Conservation (phyloP, 371 early-diverging fungal species). For the Paraphysoderma sedebokerense region DNA sequence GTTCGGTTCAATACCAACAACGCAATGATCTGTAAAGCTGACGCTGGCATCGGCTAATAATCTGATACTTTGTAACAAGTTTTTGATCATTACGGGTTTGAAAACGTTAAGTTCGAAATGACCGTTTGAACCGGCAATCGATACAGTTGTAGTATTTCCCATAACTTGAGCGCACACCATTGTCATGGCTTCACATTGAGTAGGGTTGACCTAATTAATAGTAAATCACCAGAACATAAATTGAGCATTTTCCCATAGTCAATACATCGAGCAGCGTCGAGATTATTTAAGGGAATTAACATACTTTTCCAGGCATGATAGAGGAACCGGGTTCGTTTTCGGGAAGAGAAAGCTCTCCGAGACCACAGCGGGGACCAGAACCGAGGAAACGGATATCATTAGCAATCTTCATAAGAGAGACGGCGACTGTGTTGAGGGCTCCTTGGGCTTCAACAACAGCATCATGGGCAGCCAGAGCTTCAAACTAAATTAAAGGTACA, state of each 20-base stretch:
- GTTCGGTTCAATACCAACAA: slow-evolving; percentile 80
- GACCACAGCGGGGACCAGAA: slow-evolving; percentile 91
- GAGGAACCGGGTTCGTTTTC: slow-evolving; percentile 96
- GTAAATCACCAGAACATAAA: too few species aligned
- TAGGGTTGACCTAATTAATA: slow-evolving; percentile 70
- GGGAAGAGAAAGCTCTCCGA: slow-evolving; percentile 81
- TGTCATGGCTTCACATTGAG: slow-evolving; percentile 94
- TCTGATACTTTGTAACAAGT: slow-evolving; percentile 73
- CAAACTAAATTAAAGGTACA: slow-evolving; percentile 37
- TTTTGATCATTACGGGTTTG: slow-evolving; percentile 91
- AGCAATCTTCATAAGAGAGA: slow-evolving; percentile 93
- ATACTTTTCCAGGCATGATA: slow-evolving; percentile 92
- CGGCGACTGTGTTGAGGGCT: slow-evolving; percentile 78
- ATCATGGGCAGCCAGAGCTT: slow-evolving; percentile 91
- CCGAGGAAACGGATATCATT: slow-evolving; percentile 89
- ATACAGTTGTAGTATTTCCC: slow-evolving; percentile 83
- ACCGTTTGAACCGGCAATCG: slow-evolving; percentile 79
- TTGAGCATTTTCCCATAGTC: too few species aligned
- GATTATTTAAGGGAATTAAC: neutral
- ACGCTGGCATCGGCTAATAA: slow-evolving; percentile 63
- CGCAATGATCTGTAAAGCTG: slow-evolving; percentile 83
- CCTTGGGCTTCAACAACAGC: slow-evolving; percentile 89
- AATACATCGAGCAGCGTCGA: neutral
- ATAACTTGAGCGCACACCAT: slow-evolving; percentile 96
- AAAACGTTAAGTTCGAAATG: slow-evolving; percentile 97